These are phyloP conservation scores for Fraxinus albicans DNA, from an alignment of 305 asterid species.

Conservation along the genomic window DNA sequence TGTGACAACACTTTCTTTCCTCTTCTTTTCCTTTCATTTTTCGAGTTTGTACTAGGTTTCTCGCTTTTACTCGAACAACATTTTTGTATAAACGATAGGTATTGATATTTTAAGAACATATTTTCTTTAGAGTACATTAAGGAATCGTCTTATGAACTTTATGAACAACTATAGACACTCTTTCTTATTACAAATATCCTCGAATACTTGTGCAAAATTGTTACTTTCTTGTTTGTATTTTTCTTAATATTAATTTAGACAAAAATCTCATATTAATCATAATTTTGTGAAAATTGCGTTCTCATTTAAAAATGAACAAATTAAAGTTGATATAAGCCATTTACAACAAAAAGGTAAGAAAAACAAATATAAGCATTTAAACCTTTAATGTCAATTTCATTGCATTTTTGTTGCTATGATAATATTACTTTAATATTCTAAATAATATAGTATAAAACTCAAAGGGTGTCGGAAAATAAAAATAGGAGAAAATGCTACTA, in stretches of 20 bases:
- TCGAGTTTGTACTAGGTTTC: neutral
- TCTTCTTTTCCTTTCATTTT: neutral
- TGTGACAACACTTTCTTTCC: neutral
- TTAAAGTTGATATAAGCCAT: neutral
- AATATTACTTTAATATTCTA: neutral
- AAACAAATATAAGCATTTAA: neutral
- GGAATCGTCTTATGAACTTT: neutral
- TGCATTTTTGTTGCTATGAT: neutral
- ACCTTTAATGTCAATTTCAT: neutral
- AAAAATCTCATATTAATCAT: neutral
- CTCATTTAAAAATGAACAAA: neutral
- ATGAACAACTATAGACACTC: neutral
- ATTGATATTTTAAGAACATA: neutral
- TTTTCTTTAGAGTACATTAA: neutral
- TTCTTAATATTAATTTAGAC: neutral
- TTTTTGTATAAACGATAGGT: neutral
- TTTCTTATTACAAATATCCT: neutral
- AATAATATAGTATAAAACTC: neutral
- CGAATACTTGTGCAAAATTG: neutral
- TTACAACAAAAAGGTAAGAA: neutral
- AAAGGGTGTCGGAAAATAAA: neutral
- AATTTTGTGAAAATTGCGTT: neutral
- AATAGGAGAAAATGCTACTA: neutral
- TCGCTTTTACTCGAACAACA: neutral
- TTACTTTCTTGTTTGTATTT: neutral